Base-by-base conservation (phyloP, 306 rosid genomes). In the Astragalus glycyphyllos region DNA sequence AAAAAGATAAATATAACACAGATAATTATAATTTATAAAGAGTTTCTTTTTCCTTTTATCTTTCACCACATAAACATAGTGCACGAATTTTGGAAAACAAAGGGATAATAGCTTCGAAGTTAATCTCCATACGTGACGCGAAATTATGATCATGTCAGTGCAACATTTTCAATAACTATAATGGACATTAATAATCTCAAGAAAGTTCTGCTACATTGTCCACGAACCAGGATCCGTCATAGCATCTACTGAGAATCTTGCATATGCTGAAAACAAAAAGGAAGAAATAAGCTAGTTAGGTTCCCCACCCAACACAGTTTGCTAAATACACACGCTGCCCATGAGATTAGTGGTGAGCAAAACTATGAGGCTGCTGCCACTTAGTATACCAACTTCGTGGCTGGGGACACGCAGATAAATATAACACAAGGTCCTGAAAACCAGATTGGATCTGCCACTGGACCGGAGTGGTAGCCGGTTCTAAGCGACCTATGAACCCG, bases 81-180 rank as follows among this genome's bases (percentile, higher is more conserved):
- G 47, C 58, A 41, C 68, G 16, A 47, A 62, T 65, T 15, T 60
- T 13, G 4, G 44, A 34, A 45, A 56, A 16, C 68, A 69, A 69
- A 42, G 40, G 10, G 64, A 62, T 38, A 69, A 70, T 58, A 50
- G 44, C 63, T 63, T 55, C 29, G 41, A 57, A 65, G 71, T 20
- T n/a, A 71, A 41, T 47, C 47, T 41, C 70, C 64, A 40, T 50
- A 4, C 4, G 12, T 23, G 49, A 13, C 3, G 74, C 13, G 64
- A 72, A 60, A 32, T 76, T 72, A 76, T 67, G 76, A 76, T 65
- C 78, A 65, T 65, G 67, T 60, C 5, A 76, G 49, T 59, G 63
- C 75, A 64, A 76, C 72, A 76, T 42, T 53, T 44, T 60, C 53
- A 73, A 67, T 50, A 29, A 40, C 58, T 47, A 54, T 11, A 76